phyloP scores from a whole-genome alignment of 1,284 basidiomycete genomes.

The Cutaneotrichosporon dermatis region DNA sequence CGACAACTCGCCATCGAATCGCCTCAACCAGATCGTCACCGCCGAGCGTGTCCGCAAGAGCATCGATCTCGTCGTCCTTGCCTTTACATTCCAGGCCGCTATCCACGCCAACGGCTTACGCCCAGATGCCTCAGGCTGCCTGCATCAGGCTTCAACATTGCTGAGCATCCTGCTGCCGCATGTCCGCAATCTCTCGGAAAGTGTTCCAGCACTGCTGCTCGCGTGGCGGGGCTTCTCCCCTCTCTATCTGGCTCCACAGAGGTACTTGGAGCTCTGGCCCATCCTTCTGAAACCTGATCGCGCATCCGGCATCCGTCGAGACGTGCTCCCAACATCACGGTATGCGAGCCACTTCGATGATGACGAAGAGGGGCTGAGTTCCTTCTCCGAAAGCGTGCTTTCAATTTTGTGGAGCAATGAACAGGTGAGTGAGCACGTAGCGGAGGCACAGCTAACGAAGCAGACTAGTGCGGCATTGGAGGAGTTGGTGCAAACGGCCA shows the following conservation, averaged over 20 bases:
- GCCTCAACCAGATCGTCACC: conserved; percentile 41
- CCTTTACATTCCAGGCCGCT: conserved; percentile 64
- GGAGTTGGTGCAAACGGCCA: conserved; percentile 21
- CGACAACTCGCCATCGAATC: conserved; percentile 4
- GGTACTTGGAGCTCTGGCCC: conserved; percentile 51
- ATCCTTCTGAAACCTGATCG: conserved; percentile 61
- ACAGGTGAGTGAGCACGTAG: conserved; percentile 59
- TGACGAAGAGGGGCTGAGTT: not conserved
- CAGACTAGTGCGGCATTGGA: conserved; percentile 6
- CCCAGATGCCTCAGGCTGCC: conserved; percentile 20
- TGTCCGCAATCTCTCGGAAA: conserved; percentile 13
- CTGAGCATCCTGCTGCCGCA: conserved; percentile 19
- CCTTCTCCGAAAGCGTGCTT: not conserved
- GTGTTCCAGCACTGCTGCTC: conserved; percentile 36
- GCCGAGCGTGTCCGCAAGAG: conserved; percentile 62
- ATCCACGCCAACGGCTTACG: conserved; percentile 62
- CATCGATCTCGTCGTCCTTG: conserved; percentile 63
- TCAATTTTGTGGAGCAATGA: conserved; percentile 56
- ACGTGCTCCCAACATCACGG: conserved; percentile 49
- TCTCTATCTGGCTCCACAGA: conserved; percentile 49
- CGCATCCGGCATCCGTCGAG: conserved; percentile 63
- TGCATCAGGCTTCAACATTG: conserved; percentile 16
- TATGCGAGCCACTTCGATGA: conserved; percentile 10
- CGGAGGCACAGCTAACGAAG: not conserved
- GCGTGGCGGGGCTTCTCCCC: conserved; percentile 65